Percentiles rank a stretch among this genome's conserved stretches.
Evolutionary conservation across 495 filamentous ascomycete genomes (phyloP).

Genomic region (Xylaria grammica): DNA sequence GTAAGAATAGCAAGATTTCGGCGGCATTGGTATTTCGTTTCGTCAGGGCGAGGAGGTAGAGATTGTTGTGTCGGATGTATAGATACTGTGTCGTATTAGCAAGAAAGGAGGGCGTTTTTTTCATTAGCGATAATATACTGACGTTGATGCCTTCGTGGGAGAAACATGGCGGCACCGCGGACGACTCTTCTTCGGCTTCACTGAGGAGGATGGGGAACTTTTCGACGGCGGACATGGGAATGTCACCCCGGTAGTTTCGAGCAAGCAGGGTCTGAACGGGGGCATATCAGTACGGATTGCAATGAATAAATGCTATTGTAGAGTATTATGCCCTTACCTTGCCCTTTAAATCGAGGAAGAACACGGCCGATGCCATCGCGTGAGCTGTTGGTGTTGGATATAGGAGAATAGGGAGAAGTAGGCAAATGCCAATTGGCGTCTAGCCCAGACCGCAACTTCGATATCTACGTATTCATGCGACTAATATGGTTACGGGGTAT

Average conservation of each 20-base stretch:
- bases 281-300: background rate
- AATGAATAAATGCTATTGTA: background rate
- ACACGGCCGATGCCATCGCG: constrained; percentile 94
- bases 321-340: constrained; percentile 66
- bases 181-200: constrained; percentile 99
- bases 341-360: constrained; percentile 99
- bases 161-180: constrained; percentile 96
- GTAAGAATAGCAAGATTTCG: constrained; percentile 96
- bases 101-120: background rate
- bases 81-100: constrained; percentile 72
- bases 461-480: constrained; percentile 31
- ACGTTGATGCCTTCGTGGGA: constrained; percentile 99
- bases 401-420: constrained; percentile 22
- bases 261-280: constrained; percentile 85
- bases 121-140: constrained; percentile 36
- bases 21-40: constrained; percentile 99
- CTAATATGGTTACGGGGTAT: background rate
- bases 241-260: constrained; percentile 98
- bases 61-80: constrained; percentile 99
- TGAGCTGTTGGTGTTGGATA: constrained; percentile 26
- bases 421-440: constrained; percentile 34
- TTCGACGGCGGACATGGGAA: constrained; percentile 99
- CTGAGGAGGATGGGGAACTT: constrained; percentile 96
- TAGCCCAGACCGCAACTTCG: constrained; percentile 28
- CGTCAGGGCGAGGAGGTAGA: constrained; percentile 96